These are phyloP conservation scores for Rhodotorula sp. DNA, from an alignment of 1,284 basidiomycete species.

Conservation along the genomic window DNA sequence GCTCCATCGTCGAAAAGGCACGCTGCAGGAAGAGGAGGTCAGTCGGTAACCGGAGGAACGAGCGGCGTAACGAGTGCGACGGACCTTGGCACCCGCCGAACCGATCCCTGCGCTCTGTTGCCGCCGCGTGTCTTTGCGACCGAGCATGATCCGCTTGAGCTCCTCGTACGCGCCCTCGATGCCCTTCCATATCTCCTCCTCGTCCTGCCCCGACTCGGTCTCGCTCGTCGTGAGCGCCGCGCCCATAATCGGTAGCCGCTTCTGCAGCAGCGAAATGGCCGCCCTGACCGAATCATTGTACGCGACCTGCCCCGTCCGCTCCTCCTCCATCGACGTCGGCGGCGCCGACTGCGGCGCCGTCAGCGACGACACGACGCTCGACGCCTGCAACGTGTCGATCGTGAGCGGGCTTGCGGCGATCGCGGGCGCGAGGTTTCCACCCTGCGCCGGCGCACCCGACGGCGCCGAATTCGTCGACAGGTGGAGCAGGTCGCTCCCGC, in stretches of 20 bases:
- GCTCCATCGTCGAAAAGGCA: slow-evolving; percentile 35
- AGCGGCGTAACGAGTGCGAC: not conserved
- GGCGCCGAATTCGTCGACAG: not conserved
- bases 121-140: slow-evolving; percentile 14
- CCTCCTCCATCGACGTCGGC: slow-evolving; percentile 10
- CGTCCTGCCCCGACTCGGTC: slow-evolving; percentile 36
- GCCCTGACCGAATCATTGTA: slow-evolving; percentile 30
- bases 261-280: slow-evolving; percentile 37
- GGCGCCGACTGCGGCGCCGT: slow-evolving; percentile 8
- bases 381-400: slow-evolving; percentile 17
- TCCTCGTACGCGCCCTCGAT: slow-evolving; percentile 41
- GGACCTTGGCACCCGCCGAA: not conserved
- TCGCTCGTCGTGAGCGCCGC: slow-evolving; percentile 36
- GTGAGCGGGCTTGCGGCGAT: slow-evolving; percentile 4
- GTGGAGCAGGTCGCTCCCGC: not conserved
- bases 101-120: slow-evolving; percentile 2
- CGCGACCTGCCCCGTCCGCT: not conserved
- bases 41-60: not conserved
- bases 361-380: not conserved
- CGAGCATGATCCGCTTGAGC: slow-evolving; percentile 36
- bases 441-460: not conserved
- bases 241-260: slow-evolving; percentile 40
- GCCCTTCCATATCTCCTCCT: slow-evolving; percentile 44
- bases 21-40: slow-evolving; percentile 3
- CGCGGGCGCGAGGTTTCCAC: slow-evolving; percentile 5